A percentile compares a stretch with the other conserved stretches of the same genome.
Conservation (phyloP, 2,329 filamentous ascomycete species). For the Epichloe scottii region DNA sequence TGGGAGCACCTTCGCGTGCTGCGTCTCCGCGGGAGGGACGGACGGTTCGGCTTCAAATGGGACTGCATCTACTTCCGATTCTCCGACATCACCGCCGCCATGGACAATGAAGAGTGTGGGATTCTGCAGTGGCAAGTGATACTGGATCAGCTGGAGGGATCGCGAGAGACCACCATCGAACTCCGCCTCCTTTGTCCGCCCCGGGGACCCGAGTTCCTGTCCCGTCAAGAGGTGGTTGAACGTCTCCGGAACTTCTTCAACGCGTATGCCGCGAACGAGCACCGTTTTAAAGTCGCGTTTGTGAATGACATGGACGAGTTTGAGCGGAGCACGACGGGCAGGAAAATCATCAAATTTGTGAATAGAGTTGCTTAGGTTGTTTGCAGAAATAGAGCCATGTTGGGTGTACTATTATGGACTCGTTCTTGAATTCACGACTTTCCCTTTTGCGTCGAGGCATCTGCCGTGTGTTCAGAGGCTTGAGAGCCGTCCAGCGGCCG, state of each 20-base stretch:
- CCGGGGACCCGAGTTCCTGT: background rate
- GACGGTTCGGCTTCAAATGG: constrained; percentile 30
- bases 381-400: background rate
- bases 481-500: no score
- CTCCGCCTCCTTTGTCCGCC: constrained; percentile 15
- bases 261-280: constrained; percentile 16
- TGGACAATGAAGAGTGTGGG: constrained; percentile 13
- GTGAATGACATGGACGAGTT: constrained; percentile 22
- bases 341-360: constrained; percentile 17
- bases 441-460: no score
- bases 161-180: constrained; percentile 14
- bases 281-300: constrained; percentile 20
- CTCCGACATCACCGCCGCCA: constrained; percentile 12
- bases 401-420: no score
- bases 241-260: constrained; percentile 12
- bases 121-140: constrained; percentile 32
- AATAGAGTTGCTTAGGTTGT: constrained; percentile 16
- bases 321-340: constrained; percentile 13
- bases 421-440: no score
- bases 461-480: no score
- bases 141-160: constrained; percentile 16
- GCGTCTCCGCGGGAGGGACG: constrained; percentile 28
- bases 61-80: constrained; percentile 27
- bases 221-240: constrained; percentile 6
- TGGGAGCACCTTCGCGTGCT: constrained; percentile 19